A percentile compares a stretch with the other conserved stretches of the same genome.
Evolutionary conservation across 1,284 basidiomycete genomes (phyloP).

Genomic region (Pseudozyma sp.): DNA sequence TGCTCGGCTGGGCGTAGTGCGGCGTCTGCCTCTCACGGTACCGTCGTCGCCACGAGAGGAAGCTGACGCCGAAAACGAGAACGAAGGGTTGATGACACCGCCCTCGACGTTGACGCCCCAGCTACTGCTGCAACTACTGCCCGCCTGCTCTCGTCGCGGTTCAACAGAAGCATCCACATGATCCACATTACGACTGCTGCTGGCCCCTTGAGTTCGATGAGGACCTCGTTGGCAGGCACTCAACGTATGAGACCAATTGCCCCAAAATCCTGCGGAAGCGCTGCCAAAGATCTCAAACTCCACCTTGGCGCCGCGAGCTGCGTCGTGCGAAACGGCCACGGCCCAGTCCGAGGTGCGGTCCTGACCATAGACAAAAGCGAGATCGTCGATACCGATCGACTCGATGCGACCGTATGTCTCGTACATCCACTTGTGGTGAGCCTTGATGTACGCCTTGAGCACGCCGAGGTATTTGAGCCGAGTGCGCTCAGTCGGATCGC

Average conservation of each 20-base stretch:
- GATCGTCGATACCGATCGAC: conserved; percentile 51
- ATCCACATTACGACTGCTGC: conserved; percentile 6
- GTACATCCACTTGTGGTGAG: conserved; percentile 53
- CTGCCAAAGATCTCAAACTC: conserved; percentile 57
- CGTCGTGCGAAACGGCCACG: conserved; percentile 50
- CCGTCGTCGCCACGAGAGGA: conserved; percentile 12
- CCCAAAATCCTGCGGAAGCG: conserved; percentile 46
- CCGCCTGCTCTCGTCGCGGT: not conserved
- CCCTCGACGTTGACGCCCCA: conserved; percentile 18
- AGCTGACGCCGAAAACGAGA: conserved; percentile 10
- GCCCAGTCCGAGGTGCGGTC: conserved; percentile 61
- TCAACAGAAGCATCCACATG: conserved; percentile 11
- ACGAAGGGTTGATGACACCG: conserved; percentile 26
- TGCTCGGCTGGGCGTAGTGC: conserved; percentile 3
- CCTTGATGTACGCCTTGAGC: conserved; percentile 56
- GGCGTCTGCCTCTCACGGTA: conserved; percentile 16
- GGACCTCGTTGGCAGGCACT: conserved; percentile 54
- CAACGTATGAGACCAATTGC: conserved; percentile 51
- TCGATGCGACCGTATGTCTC: conserved; percentile 54
- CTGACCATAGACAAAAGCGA: conserved; percentile 53
- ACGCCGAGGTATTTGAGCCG: conserved; percentile 53
- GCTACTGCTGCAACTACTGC: not conserved
- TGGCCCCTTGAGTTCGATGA: conserved; percentile 26
- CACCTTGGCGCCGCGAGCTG: conserved; percentile 44
- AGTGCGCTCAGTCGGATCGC: conserved; percentile 54